Evolutionary conservation across 768 basidiomycete species (phyloP).

Genomic region (Collybia mongolica): DNA sequence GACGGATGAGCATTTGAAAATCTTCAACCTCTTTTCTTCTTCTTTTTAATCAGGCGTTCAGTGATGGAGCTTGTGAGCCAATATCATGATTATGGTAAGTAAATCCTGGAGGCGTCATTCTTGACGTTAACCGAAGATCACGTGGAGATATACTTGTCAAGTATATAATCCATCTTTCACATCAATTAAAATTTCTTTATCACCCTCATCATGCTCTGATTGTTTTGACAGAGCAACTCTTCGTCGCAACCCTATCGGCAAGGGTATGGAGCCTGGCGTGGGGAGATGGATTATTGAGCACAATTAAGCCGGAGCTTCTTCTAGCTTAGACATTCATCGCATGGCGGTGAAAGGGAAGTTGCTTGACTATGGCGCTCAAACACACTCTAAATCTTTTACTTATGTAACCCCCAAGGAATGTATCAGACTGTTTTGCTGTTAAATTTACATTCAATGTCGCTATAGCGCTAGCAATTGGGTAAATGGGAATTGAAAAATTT

Average conservation of each 20-base stretch:
- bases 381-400: conserved; percentile 25
- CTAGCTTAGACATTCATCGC: conserved; percentile 37
- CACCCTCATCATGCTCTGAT: conserved; percentile 32
- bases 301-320: conserved; percentile 84
- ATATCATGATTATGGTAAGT: too few relatives aligned
- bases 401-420: too few relatives aligned
- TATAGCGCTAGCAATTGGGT: too few relatives aligned
- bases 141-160: neutral
- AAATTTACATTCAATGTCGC: too few relatives aligned
- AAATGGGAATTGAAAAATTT: too few relatives aligned
- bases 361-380: conserved; percentile 79
- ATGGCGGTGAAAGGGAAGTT: conserved; percentile 44
- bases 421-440: too few relatives aligned
- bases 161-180: conserved; percentile 8
- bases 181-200: conserved; percentile 8
- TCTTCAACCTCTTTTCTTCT: neutral
- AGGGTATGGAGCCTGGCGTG: conserved; percentile 51
- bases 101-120: neutral
- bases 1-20: conserved; percentile 23
- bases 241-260: conserved; percentile 34
- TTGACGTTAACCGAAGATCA: conserved; percentile 2
- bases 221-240: conserved; percentile 52
- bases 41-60: neutral
- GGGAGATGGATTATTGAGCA: conserved; percentile 45
- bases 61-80: too few relatives aligned